Percentiles rank a stretch among this genome's conserved stretches.
Evolutionary conservation across 2,329 filamentous ascomycete genomes (phyloP).

Genomic region (Paraphoma chrysanthemicola): DNA sequence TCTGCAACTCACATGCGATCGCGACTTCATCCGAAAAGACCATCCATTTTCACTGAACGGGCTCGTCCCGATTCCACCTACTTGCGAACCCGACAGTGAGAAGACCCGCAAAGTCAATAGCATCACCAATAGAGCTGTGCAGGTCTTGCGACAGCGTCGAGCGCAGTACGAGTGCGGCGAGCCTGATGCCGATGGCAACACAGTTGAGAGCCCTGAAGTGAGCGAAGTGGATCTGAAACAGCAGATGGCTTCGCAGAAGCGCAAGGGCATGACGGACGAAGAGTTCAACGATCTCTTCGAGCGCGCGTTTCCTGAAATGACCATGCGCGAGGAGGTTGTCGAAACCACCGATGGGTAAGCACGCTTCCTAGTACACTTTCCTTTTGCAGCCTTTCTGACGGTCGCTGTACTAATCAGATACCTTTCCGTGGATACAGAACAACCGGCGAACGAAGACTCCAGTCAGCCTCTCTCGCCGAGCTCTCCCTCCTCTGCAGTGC

Average conservation of each 20-base stretch:
- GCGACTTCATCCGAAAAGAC: conserved; percentile 82
- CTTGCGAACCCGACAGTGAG: conserved; percentile 93
- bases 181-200: conserved; percentile 67
- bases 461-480: conserved; percentile 87
- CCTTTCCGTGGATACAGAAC: conserved; percentile 75
- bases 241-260: conserved; percentile 75
- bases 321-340: conserved; percentile 66
- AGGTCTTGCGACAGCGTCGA: conserved; percentile 82
- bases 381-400: conserved; percentile 36
- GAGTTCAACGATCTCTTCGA: conserved; percentile 92
- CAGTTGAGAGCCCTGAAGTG: conserved; percentile 69
- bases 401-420: conserved; percentile 81
- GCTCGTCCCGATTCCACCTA: conserved; percentile 82
- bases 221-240: conserved; percentile 76
- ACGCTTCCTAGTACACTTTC: conserved; percentile 21
- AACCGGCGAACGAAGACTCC: conserved; percentile 70
- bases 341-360: conserved; percentile 66
- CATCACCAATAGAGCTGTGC: conserved; percentile 86
- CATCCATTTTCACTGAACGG: conserved; percentile 86
- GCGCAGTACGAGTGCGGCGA: conserved; percentile 93
- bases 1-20: conserved; percentile 80
- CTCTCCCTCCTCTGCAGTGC: conserved; percentile 85
- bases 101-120: conserved; percentile 86
- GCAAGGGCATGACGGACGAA: conserved; percentile 81
- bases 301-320: conserved; percentile 75